Conservation (phyloP, 352 stramenopile species). For the Phytophthora cryptogea region DNA sequence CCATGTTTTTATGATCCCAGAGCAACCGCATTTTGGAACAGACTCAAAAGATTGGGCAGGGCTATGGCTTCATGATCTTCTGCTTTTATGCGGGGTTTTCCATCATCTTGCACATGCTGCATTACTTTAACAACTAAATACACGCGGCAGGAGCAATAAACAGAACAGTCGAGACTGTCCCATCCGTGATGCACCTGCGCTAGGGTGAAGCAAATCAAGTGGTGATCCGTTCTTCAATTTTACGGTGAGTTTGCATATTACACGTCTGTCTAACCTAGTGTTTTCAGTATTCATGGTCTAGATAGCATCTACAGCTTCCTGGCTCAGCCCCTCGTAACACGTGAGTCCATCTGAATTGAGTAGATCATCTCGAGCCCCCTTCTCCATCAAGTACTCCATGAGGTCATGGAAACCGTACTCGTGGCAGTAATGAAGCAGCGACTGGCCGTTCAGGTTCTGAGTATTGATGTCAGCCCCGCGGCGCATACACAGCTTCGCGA, state of each 20-base stretch:
- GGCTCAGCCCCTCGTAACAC: slow-evolving; percentile 93
- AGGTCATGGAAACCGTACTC: slow-evolving; percentile 95
- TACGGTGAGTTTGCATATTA: slow-evolving; percentile 9
- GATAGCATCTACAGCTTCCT: slow-evolving; percentile 81
- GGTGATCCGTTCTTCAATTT: neutral
- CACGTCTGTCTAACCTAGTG: slow-evolving; percentile 13
- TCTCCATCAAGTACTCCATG: slow-evolving; percentile 95
- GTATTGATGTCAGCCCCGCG: slow-evolving; percentile 93
- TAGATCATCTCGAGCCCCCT: slow-evolving; percentile 92
- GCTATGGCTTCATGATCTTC: slow-evolving; percentile 88
- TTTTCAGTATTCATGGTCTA: slow-evolving; percentile 27
- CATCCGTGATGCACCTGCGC: neutral
- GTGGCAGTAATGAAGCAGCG: slow-evolving; percentile 92
- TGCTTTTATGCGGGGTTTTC: slow-evolving; percentile 82
- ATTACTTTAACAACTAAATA: slow-evolving; percentile 82
- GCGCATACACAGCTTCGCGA: slow-evolving; percentile 93
- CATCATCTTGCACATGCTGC: slow-evolving; percentile 70
- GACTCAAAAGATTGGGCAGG: slow-evolving; percentile 71
- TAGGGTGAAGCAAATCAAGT: neutral
- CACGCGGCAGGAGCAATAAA: neutral
- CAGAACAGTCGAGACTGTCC: neutral
- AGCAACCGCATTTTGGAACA: slow-evolving; percentile 82
- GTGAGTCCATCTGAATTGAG: slow-evolving; percentile 94
- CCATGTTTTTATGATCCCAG: slow-evolving; percentile 28
- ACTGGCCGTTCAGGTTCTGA: slow-evolving; percentile 94